Percentiles rank a stretch among this genome's conserved stretches.
Conservation (phyloP, 257 asterid genomes). For the Solanum chiquidenum region DNA sequence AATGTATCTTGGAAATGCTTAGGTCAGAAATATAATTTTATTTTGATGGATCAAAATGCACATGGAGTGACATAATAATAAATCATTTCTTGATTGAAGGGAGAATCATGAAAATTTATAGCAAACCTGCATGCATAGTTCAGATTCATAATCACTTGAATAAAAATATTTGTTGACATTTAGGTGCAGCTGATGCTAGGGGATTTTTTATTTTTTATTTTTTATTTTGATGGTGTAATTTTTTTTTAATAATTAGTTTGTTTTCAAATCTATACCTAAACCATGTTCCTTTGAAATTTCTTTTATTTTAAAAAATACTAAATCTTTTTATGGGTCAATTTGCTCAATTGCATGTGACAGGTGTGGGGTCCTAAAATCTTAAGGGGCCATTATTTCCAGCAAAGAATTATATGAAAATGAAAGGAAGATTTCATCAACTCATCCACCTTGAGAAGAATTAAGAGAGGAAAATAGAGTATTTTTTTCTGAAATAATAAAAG, state of each 20-base stretch:
- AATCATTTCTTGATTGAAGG: neutral
- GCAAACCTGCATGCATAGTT: neutral
- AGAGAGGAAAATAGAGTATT: neutral
- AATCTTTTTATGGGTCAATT: neutral
- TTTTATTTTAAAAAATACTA: neutral
- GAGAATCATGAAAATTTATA: neutral
- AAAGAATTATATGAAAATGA: neutral
- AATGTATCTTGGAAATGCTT: neutral
- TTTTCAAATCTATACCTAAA: neutral
- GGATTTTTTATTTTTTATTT: neutral
- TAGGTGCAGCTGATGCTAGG: neutral
- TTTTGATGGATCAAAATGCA: neutral
- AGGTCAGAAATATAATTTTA: neutral
- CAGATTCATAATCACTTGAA: neutral
- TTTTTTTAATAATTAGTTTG: neutral
- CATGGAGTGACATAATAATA: conserved; percentile 1
- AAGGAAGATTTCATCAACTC: neutral
- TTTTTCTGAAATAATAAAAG: neutral
- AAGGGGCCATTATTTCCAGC: neutral
- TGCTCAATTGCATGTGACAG: neutral
- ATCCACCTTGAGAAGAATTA: neutral
- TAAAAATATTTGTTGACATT: neutral
- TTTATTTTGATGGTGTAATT: neutral
- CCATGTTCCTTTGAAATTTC: conserved; percentile 6
- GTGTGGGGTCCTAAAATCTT: neutral